Evolutionary conservation across 768 basidiomycete species (phyloP).

Genomic region (Tricholoma sp.): DNA sequence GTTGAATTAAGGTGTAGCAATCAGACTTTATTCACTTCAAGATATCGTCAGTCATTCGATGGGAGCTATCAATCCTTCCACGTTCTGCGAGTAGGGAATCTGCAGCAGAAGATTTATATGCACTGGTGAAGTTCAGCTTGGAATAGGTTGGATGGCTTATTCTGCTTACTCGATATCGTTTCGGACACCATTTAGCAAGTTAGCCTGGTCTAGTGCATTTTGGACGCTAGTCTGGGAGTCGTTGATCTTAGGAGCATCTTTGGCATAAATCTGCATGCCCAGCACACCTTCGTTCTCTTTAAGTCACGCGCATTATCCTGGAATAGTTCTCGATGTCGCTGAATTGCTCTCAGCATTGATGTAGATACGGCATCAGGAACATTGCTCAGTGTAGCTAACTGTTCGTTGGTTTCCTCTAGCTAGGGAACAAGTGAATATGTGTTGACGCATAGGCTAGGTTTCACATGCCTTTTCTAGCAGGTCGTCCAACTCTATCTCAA

Average conservation of each 20-base stretch:
- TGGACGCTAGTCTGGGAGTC: constrained; percentile 65
- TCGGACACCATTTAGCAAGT: constrained; percentile 83
- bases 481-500: constrained; percentile 85
- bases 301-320: constrained; percentile 86
- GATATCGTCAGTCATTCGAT: constrained; percentile 91
- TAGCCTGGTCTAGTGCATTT: constrained; percentile 79
- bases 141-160: not conserved
- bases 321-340: constrained; percentile 86
- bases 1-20: not conserved
- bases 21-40: constrained; percentile 56
- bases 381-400: constrained; percentile 62
- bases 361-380: constrained; percentile 70
- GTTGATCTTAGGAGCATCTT: not conserved
- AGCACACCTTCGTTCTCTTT: constrained; percentile 71
- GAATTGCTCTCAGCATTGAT: constrained; percentile 84
- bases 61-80: constrained; percentile 85
- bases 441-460: constrained; percentile 2
- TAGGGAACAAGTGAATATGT: constrained; percentile 27
- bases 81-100: constrained; percentile 88
- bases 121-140: constrained; percentile 37
- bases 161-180: constrained; percentile 88
- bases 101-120: constrained; percentile 85
- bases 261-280: not conserved
- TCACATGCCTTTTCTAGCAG: constrained; percentile 70
- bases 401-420: constrained; percentile 86